A percentile compares a stretch with the other conserved stretches of the same genome.
These are phyloP conservation scores for Aspergillus versicolor DNA, from an alignment of 2,329 filamentous ascomycete species.

Conservation along the genomic window DNA sequence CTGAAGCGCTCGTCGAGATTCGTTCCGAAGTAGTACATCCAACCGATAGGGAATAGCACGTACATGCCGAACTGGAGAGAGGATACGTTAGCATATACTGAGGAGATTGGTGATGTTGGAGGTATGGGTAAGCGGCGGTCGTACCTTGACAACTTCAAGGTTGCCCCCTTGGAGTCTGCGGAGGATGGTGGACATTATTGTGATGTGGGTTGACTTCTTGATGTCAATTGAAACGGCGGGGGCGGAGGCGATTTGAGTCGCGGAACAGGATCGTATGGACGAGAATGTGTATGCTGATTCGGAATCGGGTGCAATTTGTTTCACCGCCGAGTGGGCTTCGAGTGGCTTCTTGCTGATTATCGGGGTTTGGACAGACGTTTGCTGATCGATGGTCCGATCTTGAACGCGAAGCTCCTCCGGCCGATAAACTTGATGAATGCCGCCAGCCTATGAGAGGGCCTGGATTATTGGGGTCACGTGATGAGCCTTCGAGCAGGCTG, in stretches of 20 bases:
- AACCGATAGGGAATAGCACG: slow-evolving; percentile 96
- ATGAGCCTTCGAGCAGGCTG: slow-evolving; percentile 8
- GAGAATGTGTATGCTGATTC: not conserved
- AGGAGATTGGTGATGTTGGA: no score
- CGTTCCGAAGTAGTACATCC: slow-evolving; percentile 99
- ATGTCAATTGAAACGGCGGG: not conserved
- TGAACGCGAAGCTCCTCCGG: not conserved
- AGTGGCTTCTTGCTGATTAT: not conserved
- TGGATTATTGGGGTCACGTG: slow-evolving; percentile 18
- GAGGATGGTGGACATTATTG: slow-evolving; percentile 40
- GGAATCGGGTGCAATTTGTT: not conserved
- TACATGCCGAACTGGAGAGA: slow-evolving; percentile 87
- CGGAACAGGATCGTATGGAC: not conserved
- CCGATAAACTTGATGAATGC: slow-evolving; percentile 3
- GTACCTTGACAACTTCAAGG: slow-evolving; percentile 91
- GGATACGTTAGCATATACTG: not conserved
- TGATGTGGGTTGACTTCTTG: slow-evolving; percentile 5
- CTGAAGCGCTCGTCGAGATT: slow-evolving; percentile 92
- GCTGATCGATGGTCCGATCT: slow-evolving; percentile 5
- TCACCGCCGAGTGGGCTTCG: not conserved
- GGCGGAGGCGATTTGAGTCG: not conserved
- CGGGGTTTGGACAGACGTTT: slow-evolving; percentile 7
- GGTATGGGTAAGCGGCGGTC: slow-evolving; percentile 9
- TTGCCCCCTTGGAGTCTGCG: slow-evolving; percentile 75
- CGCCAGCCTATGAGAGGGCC: slow-evolving; percentile 7